These are phyloP conservation scores for Austroboletus festivus DNA, from an alignment of 768 basidiomycete species.

Conservation along the genomic window DNA sequence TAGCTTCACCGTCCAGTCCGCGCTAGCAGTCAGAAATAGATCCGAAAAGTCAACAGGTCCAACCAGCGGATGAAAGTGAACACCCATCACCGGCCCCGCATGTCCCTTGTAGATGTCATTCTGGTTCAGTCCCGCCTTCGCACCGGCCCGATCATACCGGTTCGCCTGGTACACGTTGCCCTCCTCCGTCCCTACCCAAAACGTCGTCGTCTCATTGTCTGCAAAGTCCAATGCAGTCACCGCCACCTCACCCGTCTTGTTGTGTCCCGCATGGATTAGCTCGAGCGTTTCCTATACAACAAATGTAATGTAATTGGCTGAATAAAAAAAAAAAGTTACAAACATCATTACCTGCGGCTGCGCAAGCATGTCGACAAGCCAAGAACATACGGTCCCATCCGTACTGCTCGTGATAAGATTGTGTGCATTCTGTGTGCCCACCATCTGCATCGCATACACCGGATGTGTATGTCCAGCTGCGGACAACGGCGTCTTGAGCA, in stretches of 20 bases:
- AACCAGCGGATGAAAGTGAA: slow-evolving; percentile 90
- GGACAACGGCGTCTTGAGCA: slow-evolving; percentile 93
- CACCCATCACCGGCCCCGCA: slow-evolving; percentile 87
- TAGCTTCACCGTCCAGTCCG: slow-evolving; percentile 98
- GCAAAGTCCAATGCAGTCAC: slow-evolving; percentile 94
- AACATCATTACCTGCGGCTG: slow-evolving; percentile 76
- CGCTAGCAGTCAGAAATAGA: slow-evolving; percentile 87
- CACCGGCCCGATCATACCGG: slow-evolving; percentile 92
- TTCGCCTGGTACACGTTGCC: slow-evolving; percentile 97
- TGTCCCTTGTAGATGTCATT: slow-evolving; percentile 93
- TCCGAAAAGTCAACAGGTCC: slow-evolving; percentile 96
- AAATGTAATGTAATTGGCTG: slow-evolving; percentile 4
- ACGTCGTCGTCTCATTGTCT: slow-evolving; percentile 92
- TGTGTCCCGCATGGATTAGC: slow-evolving; percentile 83
- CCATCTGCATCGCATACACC: slow-evolving; percentile 97
- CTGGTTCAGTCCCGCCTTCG: slow-evolving; percentile 93
- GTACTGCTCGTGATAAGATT: slow-evolving; percentile 96
- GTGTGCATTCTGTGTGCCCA: slow-evolving; percentile 98
- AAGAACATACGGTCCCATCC: slow-evolving; percentile 95
- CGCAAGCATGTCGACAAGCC: slow-evolving; percentile 98
- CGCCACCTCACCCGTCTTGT: slow-evolving; percentile 95
- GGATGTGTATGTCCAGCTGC: slow-evolving; percentile 98
- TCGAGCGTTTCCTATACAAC: slow-evolving; percentile 82
- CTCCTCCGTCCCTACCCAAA: slow-evolving; percentile 98
- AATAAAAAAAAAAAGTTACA: background rate